Evolutionary conservation across 176 grass and related monocot species (phyloP).

Genomic region (Themeda triandra): DNA sequence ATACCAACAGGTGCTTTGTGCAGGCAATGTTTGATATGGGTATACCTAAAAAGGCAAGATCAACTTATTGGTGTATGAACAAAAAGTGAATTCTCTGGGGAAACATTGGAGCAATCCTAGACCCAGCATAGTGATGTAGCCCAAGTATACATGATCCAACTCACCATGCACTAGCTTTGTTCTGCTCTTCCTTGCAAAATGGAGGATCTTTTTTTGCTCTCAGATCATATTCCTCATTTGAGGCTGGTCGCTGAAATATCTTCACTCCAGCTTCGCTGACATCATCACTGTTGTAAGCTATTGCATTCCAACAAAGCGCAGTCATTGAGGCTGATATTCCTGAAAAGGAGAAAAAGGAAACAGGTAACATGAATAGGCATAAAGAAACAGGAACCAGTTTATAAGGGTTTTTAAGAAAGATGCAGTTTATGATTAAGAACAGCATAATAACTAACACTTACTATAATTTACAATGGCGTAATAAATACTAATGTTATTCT

Average conservation of each 20-base stretch:
- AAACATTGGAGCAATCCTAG: background rate
- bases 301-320: conserved; percentile 73
- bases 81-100: conserved; percentile 12
- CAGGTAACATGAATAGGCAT: background rate
- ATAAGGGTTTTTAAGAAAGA: background rate
- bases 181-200: conserved; percentile 86
- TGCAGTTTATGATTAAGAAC: background rate
- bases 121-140: background rate
- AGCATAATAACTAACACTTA: background rate
- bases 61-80: background rate
- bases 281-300: conserved; percentile 83
- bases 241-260: conserved; percentile 91
- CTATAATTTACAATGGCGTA: background rate
- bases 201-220: conserved; percentile 79
- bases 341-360: conserved; percentile 29
- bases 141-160: conserved; percentile 7
- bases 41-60: conserved; percentile 58
- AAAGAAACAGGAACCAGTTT: background rate
- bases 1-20: conserved; percentile 84
- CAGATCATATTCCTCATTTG: conserved; percentile 82
- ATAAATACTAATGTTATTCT: background rate
- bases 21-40: conserved; percentile 67
- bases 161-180: conserved; percentile 78
- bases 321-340: conserved; percentile 83
- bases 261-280: conserved; percentile 76